Base-by-base conservation (phyloP, 345 rosid genomes). In the Eucalyptus grandis region DNA sequence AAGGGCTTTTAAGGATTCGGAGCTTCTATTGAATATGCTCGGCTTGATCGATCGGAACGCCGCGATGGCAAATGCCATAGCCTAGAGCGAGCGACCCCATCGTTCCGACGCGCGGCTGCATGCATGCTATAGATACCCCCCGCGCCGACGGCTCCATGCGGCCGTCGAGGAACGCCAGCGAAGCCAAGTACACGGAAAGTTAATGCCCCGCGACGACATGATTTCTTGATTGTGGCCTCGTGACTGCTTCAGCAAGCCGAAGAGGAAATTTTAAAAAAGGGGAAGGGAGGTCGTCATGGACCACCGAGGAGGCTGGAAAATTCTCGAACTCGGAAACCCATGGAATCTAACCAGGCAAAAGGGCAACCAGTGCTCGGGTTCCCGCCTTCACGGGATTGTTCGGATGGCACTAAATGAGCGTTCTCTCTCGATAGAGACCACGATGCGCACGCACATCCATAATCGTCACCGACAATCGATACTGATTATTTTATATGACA, bases 401-500 rank as follows among this genome's bases (percentile, higher is more conserved):
- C 83, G 83, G 83, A 77, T 1, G 82, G 47, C 47, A 21, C 83
- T 77, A 77, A 77, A 77, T 77, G 83, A 77, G 24, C 47, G 4
- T 15, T 2, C 6, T 10, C 72, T 30, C 72, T 30, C 37, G 3
- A n/a, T 13, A 62, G 15, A 62, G 72, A n/a, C 72, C 34, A 30
- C 1, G 5, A 14, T 14, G 17, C 72, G 34, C 72, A 62, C 21
- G 3, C 19, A n/a, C 40, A 8, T n/a, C 77, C 11, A 15, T 65
- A 3, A 6, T n/a, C 77, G 15, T 53, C 5, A 5, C 4, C 2
- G 9, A 3, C 5, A 4, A 53, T 53, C 5, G 21, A 53, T 53
- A 21, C 5, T 4, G 1, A 53, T 2, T 2, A 24, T 56, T 56
- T 0, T 56, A 56, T 10, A 10, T 24, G 6, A 24, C 6, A 56